Percentiles rank a stretch among this genome's conserved stretches.
These are phyloP conservation scores for Diaporthe sp. DNA, from an alignment of 2,329 filamentous ascomycete species.

Conservation along the genomic window DNA sequence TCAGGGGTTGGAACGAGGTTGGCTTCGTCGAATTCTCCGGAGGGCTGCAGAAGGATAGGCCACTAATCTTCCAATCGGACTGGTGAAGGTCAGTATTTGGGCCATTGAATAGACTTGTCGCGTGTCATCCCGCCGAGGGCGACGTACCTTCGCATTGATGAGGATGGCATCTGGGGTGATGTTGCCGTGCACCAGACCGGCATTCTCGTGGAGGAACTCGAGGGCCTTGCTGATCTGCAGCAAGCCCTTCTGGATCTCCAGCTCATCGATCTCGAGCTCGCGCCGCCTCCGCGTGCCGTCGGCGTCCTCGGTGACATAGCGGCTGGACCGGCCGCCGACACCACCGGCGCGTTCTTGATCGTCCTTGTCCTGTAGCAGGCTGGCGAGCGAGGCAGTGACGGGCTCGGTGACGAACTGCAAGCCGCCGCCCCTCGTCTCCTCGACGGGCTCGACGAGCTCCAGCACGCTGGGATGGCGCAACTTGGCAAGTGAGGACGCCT, in stretches of 20 bases:
- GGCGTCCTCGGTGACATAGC: constrained; percentile 84
- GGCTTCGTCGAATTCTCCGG: constrained; percentile 80
- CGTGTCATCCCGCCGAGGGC: not conserved
- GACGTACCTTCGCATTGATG: constrained; percentile 87
- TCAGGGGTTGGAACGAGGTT: constrained; percentile 83
- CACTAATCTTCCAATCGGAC: constrained; percentile 99
- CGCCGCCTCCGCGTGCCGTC: constrained; percentile 79
- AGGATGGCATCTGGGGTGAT: constrained; percentile 93
- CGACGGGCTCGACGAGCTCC: constrained; percentile 93
- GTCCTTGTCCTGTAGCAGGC: constrained; percentile 88
- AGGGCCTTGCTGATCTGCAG: constrained; percentile 93
- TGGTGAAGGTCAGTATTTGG: constrained; percentile 51
- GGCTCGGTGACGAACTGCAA: constrained; percentile 96
- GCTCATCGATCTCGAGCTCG: constrained; percentile 93
- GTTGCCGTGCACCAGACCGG: constrained; percentile 93
- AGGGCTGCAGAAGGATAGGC: constrained; percentile 89
- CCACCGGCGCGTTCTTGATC: constrained; percentile 81
- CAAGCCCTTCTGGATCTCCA: constrained; percentile 97
- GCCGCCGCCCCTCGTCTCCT: constrained; percentile 91
- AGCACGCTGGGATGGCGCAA: constrained; percentile 92
- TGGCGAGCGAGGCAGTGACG: constrained; percentile 88
- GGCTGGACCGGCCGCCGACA: constrained; percentile 77
- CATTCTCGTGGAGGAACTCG: constrained; percentile 96
- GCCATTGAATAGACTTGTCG: not conserved
- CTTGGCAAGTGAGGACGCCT: constrained; percentile 88